Base-by-base conservation (phyloP, 1,139 yeast genomes). In the Trichomonascaceae sp. region DNA sequence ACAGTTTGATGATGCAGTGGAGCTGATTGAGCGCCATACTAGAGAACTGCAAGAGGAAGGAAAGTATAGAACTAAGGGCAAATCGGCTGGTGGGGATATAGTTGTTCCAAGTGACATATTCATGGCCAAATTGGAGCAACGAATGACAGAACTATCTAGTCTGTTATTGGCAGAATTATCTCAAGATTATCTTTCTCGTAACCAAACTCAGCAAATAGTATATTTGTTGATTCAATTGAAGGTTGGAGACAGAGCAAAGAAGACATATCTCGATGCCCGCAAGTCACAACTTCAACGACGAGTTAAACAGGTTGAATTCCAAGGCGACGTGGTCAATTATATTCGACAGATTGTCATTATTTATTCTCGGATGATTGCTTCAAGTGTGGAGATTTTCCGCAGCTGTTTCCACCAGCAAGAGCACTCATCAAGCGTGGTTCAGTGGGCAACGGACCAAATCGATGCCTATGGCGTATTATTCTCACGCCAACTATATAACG, bases 371-470 rank as follows among this genome's bases (percentile, higher is more conserved):
- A 72, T 76, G 45, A 73, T 84, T 53, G 75, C 74, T 48, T 73
- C 75, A 22, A 77, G 86, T 0, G 77, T 78, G 13, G 66, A 70
- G 17, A 68, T 78, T 41, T 83, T 74, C 65, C 71, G 73, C 50
- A 63, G 67, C 8, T 70, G 82, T 36, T 83, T 80, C 61, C 65
- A 69, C 12, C 69, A 68, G 9, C 62, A 69, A 9, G 65, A 66
- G 27, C 68, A 67, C 50, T 59, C 71, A 53, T 74, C 74, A 63
- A 74, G 70, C 58, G 72, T 83, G 4, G 81, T 82, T 1, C 77
- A 78, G 50, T 89, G 96, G 96, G 82, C 87, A 47, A 79, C 81
- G 54, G 79, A 77, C 1, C 88, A 85, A 65, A 81, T 87, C 39
- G 79, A 81, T 52, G 74, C 75, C 53, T 84, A 86, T 62, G 81